Base-by-base conservation (phyloP, 768 basidiomycete genomes). In the Tricholoma furcatifolium region DNA sequence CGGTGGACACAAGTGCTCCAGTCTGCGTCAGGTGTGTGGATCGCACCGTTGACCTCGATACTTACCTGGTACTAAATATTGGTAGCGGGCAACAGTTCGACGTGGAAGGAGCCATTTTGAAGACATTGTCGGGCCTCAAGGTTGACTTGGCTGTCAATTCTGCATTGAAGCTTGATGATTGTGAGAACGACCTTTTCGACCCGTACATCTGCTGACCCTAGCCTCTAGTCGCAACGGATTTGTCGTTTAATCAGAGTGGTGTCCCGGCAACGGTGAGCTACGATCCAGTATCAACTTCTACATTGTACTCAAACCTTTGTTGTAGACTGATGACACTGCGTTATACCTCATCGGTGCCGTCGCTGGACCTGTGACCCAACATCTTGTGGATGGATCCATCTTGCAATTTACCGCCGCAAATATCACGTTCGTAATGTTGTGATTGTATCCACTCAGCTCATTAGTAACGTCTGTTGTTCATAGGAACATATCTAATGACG, bases 271-370 rank as follows among this genome's bases (percentile, higher is more conserved):
- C 77, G 40, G 84, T 84, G 64, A 63, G 75, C 60, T 14, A 32
- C 36, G 24, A 31, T 21, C 21, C 17, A 23, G 21, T 6, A 34
- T 2, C 39, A 2, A 54, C 23, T 31, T 50, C 46, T 7, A 4
- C 20, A 12, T 38, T 43, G 1, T 20, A 47, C 30, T 50, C 20
- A 10, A 2, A 12, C 24, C 20, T 17, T 15, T 30, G 11, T n/a
- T 44, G 5, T 53, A 87, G 80, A 84, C 82, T 2, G 88, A 88
- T 63, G 61, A 75, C 55, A 82, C 82, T 2, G 80, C 77, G 0
- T 67, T 90, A 21, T 87, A 79, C 67, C 74, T 88, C 45, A 83
- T 88, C 36, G 84, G 85, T n/a, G 84, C 80, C 3, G 84, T 88
- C 27, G 83, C 85, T 38, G 82, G 77, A 15, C 84, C 87, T 12